Conservation (phyloP, 352 stramenopile species). For the Phytophthora colocasiae region DNA sequence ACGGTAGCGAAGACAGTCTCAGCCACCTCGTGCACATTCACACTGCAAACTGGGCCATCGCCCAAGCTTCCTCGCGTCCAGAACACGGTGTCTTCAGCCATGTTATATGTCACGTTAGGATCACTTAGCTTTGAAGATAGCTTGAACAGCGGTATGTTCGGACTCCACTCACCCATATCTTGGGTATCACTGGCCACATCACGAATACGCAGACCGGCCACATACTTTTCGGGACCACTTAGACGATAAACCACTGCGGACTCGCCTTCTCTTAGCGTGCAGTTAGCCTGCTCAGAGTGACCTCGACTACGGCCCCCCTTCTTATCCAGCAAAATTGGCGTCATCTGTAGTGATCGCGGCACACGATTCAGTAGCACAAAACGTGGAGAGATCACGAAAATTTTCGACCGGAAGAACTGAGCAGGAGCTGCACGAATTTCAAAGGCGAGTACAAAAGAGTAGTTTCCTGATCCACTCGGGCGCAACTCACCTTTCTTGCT, state of each 20-base stretch:
- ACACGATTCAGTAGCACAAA: constrained; percentile 80
- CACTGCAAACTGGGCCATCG: constrained; percentile 75
- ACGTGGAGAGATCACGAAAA: constrained; percentile 79
- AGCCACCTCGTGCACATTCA: constrained; percentile 62
- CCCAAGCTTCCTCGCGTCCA: constrained; percentile 80
- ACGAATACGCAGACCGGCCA: constrained; percentile 67
- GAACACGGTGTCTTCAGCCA: constrained; percentile 54
- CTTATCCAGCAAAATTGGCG: constrained; percentile 83
- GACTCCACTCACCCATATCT: constrained; percentile 67
- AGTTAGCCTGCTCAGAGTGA: constrained; percentile 43
- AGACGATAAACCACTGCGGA: constrained; percentile 73
- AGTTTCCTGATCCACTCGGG: constrained; percentile 50
- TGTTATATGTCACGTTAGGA: constrained; percentile 51
- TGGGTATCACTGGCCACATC: constrained; percentile 61
- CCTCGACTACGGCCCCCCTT: constrained; percentile 56
- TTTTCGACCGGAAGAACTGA: constrained; percentile 87
- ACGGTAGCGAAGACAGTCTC: constrained; percentile 79
- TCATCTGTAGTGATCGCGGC: constrained; percentile 68
- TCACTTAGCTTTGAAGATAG: constrained; percentile 47
- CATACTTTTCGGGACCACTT: constrained; percentile 73
- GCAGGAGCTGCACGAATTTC: constrained; percentile 79
- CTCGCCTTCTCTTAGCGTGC: constrained; percentile 59
- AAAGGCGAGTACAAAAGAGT: constrained; percentile 81
- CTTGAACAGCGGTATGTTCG: constrained; percentile 57
- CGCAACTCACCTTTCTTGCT: constrained; percentile 78